Evolutionary conservation across 257 asterid species (phyloP).

Genomic region (Hygrophila difformis): DNA sequence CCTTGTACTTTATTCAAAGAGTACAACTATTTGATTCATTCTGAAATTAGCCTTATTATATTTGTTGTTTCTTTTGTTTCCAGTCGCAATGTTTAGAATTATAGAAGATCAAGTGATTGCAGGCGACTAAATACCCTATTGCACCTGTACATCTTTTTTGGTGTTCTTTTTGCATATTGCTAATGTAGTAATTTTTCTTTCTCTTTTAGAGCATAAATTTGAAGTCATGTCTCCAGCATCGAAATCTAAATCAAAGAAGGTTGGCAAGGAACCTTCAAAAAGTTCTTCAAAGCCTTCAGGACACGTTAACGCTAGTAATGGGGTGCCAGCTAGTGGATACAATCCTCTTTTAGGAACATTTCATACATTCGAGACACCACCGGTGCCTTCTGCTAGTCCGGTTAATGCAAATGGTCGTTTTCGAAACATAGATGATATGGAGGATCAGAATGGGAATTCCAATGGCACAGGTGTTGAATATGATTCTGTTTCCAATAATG

Average conservation of each 20-base stretch:
- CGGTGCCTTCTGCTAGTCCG: slow-evolving; percentile 38
- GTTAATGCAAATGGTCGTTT: slow-evolving; percentile 67
- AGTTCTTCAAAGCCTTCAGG: slow-evolving; percentile 52
- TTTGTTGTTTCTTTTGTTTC: too few species aligned
- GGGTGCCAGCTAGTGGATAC: slow-evolving; percentile 64
- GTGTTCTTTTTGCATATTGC: slow-evolving; percentile 14
- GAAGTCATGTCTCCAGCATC: slow-evolving; percentile 64
- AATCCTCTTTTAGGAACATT: slow-evolving; percentile 74
- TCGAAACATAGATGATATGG: slow-evolving; percentile 73
- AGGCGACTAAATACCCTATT: too few species aligned
- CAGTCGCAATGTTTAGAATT: too few species aligned
- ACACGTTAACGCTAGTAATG: slow-evolving; percentile 40
- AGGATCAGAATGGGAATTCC: slow-evolving; percentile 57
- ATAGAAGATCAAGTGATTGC: too few species aligned
- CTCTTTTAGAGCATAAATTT: slow-evolving; percentile 22
- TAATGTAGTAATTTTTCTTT: slow-evolving; percentile 14
- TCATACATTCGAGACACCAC: slow-evolving; percentile 59
- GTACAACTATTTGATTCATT: too few species aligned
- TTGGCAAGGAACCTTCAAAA: slow-evolving; percentile 60
- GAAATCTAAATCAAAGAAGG: slow-evolving; percentile 63
- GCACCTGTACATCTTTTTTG: not conserved
- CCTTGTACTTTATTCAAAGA: too few species aligned
- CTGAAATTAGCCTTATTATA: too few species aligned
- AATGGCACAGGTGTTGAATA: slow-evolving; percentile 45
- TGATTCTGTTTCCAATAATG: slow-evolving; percentile 77